Conservation (phyloP, 2,329 filamentous ascomycete species). For the Bipolaris cookei region DNA sequence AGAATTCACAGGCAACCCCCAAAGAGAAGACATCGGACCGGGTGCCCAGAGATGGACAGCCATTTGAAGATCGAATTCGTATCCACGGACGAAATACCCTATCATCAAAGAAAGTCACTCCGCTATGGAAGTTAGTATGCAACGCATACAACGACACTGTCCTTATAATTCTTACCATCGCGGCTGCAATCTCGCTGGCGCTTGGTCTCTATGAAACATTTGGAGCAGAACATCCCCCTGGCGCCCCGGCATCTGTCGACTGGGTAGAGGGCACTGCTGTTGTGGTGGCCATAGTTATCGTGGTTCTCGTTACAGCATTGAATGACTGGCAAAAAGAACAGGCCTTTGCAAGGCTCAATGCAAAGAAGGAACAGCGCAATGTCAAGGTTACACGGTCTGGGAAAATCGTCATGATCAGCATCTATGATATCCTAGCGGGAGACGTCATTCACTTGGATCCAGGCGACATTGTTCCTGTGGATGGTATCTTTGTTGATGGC, state of each 20-base stretch:
- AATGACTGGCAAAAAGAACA: conserved; percentile 50
- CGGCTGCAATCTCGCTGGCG: conserved; percentile 71
- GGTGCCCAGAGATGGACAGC: conserved; percentile 26
- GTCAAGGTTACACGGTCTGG: conserved; percentile 65
- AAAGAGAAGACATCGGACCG: conserved; percentile 27
- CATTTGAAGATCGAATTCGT: conserved; percentile 63
- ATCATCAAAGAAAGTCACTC: conserved; percentile 67
- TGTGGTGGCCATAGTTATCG: conserved; percentile 46
- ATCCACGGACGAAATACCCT: conserved; percentile 67
- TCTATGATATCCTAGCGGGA: conserved; percentile 69
- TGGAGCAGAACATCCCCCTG: conserved; percentile 52
- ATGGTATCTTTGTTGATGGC: conserved; percentile 71
- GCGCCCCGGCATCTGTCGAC: conserved; percentile 51
- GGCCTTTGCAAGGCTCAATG: conserved; percentile 44
- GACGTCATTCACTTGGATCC: conserved; percentile 73
- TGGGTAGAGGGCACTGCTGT: conserved; percentile 50
- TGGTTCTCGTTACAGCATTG: conserved; percentile 46
- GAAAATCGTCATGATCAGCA: conserved; percentile 64
- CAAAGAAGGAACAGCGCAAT: conserved; percentile 45
- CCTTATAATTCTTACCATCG: conserved; percentile 71
- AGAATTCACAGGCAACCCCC: conserved; percentile 37
- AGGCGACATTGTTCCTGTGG: conserved; percentile 72
- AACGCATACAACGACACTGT: conserved; percentile 76
- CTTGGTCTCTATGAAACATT: conserved; percentile 73
- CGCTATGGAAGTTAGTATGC: conserved; percentile 68